Evolutionary conservation across 2,329 filamentous ascomycete genomes (phyloP), one percentile per base, ranked within the genome.

Genomic region (Torrubiella hemipterigena): DNA sequence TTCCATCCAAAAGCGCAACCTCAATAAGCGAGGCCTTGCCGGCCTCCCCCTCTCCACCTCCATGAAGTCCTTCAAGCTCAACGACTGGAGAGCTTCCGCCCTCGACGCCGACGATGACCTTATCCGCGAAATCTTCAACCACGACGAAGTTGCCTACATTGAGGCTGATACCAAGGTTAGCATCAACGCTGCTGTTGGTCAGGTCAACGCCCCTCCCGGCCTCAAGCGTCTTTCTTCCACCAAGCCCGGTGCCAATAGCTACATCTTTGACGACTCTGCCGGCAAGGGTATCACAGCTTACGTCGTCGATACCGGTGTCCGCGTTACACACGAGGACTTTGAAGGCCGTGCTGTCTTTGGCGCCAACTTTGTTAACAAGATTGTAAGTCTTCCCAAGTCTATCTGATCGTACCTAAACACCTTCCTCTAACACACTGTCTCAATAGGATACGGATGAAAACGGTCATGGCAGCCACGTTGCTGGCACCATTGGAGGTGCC

Each of bases 291-390:
- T 66, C 42, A 72, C 67, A 12, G 62, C 59, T 20, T 77, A 67
- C 46, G 50, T 77, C 13, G 64, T 77, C 28, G 72, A 77, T 49
- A 75, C 71, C 6, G 72, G 72, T 42, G 68, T 77, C 41, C 50
- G 53, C 29, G 54, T 55, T 13, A 55, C 58, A 5, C 72, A 77
- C 48, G 39, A 46, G 24, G 58, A 68, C 44, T 69, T 63, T 41
- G 52, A 60, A 41, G 63, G 59, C 15, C 60, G 66, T 30, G 67
- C 66, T 10, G 51, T 42, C 5, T 56, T 62, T 35, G 65, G 45
- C 7, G 59, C 56, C 43, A 69, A 69, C 46, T 60, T 61, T 33
- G 47, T 65, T 27, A 52, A 63, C 48, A 39, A 45, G 21, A 43
- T 50, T n/a, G 53, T 61, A 51, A 38, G 56, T 55, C 17, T 27